phyloP scores from a whole-genome alignment of 805 yeast species.

The Tetrapisispora phaffii region DNA sequence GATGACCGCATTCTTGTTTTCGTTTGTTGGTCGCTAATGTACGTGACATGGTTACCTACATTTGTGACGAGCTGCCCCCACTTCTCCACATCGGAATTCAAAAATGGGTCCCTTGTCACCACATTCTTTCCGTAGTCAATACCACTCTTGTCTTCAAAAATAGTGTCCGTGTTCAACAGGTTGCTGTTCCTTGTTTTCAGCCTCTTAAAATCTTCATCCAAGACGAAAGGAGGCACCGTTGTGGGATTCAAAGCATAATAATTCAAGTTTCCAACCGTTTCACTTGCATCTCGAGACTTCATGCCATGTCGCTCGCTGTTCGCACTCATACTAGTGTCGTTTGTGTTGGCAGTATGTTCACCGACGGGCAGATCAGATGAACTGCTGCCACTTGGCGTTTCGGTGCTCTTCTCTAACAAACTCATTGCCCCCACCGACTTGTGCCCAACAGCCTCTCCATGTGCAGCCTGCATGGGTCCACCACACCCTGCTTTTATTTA shows the following conservation, averaged over 20 bases:
- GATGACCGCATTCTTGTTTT: neutral
- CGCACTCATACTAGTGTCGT: neutral
- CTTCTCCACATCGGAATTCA: slow-evolving; percentile 31
- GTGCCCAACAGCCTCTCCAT: no score
- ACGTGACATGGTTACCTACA: slow-evolving; percentile 24
- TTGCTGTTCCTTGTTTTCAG: slow-evolving; percentile 10
- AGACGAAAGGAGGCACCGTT: slow-evolving; percentile 55
- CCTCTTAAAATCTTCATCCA: slow-evolving; percentile 35
- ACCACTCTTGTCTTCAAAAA: neutral
- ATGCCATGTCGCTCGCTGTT: no score
- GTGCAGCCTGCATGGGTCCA: no score
- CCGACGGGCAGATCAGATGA: neutral
- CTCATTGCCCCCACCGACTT: no score
- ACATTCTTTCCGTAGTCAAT: slow-evolving; percentile 2
- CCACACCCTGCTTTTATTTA: no score
- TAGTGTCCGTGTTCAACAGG: slow-evolving; percentile 21
- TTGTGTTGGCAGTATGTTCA: neutral
- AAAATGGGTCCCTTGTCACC: slow-evolving; percentile 28
- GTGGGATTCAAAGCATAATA: slow-evolving; percentile 32
- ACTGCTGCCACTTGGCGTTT: neutral
- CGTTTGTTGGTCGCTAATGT: slow-evolving; percentile 8
- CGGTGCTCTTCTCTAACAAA: neutral
- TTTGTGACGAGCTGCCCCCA: slow-evolving; percentile 43
- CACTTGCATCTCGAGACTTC: neutral
- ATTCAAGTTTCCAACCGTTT: slow-evolving; percentile 11